Evolutionary conservation across 108 stramenopile genomes (phyloP).

Genomic region (Skeletonema grethae): DNA sequence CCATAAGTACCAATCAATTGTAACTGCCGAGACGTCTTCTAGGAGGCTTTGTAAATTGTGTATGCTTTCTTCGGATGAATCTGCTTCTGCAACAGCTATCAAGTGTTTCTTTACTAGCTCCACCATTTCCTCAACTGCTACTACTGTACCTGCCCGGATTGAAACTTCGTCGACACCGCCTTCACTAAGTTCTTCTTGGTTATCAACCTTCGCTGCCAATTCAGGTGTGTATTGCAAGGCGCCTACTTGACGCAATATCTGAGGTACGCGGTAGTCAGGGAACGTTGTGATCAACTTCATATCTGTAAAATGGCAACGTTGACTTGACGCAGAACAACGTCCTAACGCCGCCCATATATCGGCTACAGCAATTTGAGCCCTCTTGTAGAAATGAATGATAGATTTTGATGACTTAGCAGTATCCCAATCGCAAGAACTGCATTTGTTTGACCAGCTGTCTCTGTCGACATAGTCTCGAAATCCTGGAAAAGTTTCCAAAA

Average conservation of each 20-base stretch:
- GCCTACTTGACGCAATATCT: conserved; percentile 74
- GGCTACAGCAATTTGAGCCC: conserved; percentile 91
- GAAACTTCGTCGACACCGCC: conserved; percentile 78
- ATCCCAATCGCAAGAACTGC: conserved; percentile 24
- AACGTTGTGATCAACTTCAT: conserved; percentile 81
- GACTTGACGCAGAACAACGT: conserved; percentile 16
- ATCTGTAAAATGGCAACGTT: conserved; percentile 50
- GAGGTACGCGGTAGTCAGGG: conserved; percentile 94
- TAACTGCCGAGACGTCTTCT: conserved; percentile 71
- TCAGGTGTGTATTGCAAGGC: conserved; percentile 68
- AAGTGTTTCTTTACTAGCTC: conserved; percentile 43
- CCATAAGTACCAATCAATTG: conserved; percentile 91
- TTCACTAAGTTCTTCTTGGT: conserved; percentile 45
- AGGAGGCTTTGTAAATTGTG: conserved; percentile 14
- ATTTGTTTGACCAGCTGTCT: background rate
- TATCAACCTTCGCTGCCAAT: conserved; percentile 65
- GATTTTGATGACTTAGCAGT: conserved; percentile 18
- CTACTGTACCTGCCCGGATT: conserved; percentile 88
- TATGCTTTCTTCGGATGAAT: conserved; percentile 4
- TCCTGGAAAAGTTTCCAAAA: conserved; percentile 74
- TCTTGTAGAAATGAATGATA: conserved; percentile 81
- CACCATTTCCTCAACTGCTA: conserved; percentile 85
- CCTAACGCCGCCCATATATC: conserved; percentile 84
- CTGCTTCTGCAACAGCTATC: conserved; percentile 5
- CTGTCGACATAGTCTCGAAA: conserved; percentile 74